phyloP scores from a whole-genome alignment of 352 stramenopile genomes.

The Pythium rishiriense region DNA sequence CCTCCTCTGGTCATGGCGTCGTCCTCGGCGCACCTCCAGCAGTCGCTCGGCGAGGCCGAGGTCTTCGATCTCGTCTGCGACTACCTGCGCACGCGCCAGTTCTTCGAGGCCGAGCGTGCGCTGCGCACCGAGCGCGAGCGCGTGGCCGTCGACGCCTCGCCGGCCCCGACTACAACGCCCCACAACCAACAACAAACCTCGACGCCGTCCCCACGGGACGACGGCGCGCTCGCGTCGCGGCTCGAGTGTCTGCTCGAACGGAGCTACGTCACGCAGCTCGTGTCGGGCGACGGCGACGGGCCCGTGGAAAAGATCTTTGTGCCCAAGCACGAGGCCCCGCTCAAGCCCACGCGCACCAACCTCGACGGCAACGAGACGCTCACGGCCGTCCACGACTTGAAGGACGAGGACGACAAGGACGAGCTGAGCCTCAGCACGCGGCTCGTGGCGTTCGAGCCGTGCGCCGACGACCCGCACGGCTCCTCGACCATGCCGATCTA shows the following conservation, averaged over 20 bases:
- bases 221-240: conserved; percentile 50
- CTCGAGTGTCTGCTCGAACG: conserved; percentile 82
- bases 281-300: conserved; percentile 59
- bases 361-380: conserved; percentile 73
- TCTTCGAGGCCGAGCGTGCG: conserved; percentile 80
- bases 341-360: conserved; percentile 50
- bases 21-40: conserved; percentile 66
- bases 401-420: conserved; percentile 24
- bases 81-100: conserved; percentile 85
- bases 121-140: conserved; percentile 70
- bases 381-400: conserved; percentile 35
- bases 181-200: conserved; percentile 36
- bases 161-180: background rate
- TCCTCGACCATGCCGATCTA: conserved; percentile 92
- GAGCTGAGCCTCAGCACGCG: conserved; percentile 74
- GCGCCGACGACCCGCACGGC: conserved; percentile 88
- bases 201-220: conserved; percentile 27
- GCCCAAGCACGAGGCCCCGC: conserved; percentile 49
- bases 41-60: conserved; percentile 80
- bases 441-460: conserved; percentile 78
- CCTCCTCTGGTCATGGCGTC: conserved; percentile 25
- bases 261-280: conserved; percentile 83
- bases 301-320: conserved; percentile 82
- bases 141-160: conserved; percentile 23
- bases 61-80: conserved; percentile 89